These are phyloP conservation scores for Fagopyrum tataricum DNA, from an alignment of 148 eudicot genomes.

Conservation along the genomic window DNA sequence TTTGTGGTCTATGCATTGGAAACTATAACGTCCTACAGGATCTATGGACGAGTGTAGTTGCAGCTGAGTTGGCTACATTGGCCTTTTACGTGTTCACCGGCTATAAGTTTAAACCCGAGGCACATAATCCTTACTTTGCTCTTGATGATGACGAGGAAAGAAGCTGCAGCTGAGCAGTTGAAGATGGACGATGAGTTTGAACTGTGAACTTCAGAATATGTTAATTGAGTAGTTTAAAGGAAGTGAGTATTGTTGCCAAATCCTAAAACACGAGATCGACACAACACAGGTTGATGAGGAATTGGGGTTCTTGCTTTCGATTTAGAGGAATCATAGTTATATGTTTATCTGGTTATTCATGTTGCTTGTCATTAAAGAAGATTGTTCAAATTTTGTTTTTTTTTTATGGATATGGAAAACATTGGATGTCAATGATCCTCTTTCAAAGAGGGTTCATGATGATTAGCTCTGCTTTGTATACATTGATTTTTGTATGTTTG, in stretches of 20 bases:
- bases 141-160: conserved; percentile 79
- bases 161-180: conserved; percentile 65
- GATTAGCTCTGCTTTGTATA: background rate
- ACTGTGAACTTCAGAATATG: conserved; percentile 27
- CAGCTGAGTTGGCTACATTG: conserved; percentile 55
- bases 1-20: conserved; percentile 68
- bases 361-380: background rate
- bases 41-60: conserved; percentile 62
- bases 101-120: conserved; percentile 63
- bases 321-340: conserved; percentile 8
- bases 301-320: background rate
- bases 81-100: conserved; percentile 67
- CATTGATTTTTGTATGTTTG: conserved; percentile 11
- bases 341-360: conserved; percentile 5
- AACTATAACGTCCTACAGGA: conserved; percentile 65
- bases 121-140: conserved; percentile 69
- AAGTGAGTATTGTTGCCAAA: conserved; percentile 4
- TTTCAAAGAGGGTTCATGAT: background rate
- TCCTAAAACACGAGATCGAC: background rate
- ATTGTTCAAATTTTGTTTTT: background rate
- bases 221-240: background rate
- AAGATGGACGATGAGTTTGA: conserved; percentile 79
- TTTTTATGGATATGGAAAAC: background rate
- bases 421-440: conserved; percentile 5
- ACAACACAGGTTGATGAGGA: background rate